phyloP scores from a whole-genome alignment of 768 basidiomycete species.

The Auricularia sp. region DNA sequence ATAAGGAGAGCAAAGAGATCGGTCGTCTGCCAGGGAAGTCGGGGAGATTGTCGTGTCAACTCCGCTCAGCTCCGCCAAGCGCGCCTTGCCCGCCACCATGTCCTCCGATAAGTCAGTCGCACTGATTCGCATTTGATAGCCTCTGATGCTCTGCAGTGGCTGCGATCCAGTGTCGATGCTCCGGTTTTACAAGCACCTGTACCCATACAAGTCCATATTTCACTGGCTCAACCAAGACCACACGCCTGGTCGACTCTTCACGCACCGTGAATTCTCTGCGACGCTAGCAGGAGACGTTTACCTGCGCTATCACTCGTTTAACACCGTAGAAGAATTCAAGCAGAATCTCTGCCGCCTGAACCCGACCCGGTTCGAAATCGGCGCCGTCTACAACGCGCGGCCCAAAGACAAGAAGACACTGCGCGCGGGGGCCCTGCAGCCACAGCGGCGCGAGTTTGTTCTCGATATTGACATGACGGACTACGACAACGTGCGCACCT shows the following conservation, averaged over 20 bases:
- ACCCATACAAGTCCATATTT: conserved; percentile 91
- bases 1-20: too few relatives aligned
- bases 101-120: too few relatives aligned
- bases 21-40: too few relatives aligned
- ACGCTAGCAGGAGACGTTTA: conserved; percentile 87
- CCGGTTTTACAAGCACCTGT: conserved; percentile 80
- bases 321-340: conserved; percentile 78
- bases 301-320: conserved; percentile 90
- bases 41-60: too few relatives aligned
- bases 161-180: conserved; percentile 30
- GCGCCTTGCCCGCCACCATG: too few relatives aligned
- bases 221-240: conserved; percentile 93
- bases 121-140: too few relatives aligned
- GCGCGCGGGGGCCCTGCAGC: conserved; percentile 56
- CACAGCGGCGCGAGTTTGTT: conserved; percentile 81
- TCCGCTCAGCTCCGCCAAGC: too few relatives aligned
- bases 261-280: conserved; percentile 92
- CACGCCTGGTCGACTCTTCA: conserved; percentile 68
- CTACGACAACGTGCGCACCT: conserved; percentile 91
- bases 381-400: conserved; percentile 86
- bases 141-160: too few relatives aligned
- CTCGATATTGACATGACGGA: conserved; percentile 99
- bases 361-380: conserved; percentile 94
- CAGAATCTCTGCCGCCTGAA: conserved; percentile 76
- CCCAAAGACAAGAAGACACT: conserved; percentile 85